Conservation (phyloP, 2,329 filamentous ascomycete genomes). For the Alternaria sp. region DNA sequence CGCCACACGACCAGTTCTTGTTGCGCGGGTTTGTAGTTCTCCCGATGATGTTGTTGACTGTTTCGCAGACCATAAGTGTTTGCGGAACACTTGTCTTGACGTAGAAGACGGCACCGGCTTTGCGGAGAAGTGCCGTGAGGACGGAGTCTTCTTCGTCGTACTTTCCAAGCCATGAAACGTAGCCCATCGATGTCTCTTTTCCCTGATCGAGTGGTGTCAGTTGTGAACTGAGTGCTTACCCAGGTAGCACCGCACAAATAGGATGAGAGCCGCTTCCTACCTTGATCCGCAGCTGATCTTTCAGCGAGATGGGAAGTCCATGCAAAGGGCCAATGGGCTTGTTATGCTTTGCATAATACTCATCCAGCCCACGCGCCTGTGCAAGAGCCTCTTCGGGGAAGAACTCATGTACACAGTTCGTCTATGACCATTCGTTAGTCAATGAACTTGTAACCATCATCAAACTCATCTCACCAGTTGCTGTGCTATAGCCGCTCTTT, state of each 20-base stretch:
- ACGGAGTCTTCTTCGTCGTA: not conserved
- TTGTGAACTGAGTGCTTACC: not conserved
- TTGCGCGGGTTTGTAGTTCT: slow-evolving; percentile 62
- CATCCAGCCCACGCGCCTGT: slow-evolving; percentile 47
- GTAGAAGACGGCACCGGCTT: slow-evolving; percentile 53
- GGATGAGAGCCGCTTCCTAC: not conserved
- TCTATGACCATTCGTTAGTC: not conserved
- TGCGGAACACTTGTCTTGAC: slow-evolving; percentile 63
- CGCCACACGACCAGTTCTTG: slow-evolving; percentile 57
- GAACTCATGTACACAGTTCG: slow-evolving; percentile 48
- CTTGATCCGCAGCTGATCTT: slow-evolving; percentile 53
- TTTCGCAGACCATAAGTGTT: slow-evolving; percentile 61
- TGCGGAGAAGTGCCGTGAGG: not conserved
- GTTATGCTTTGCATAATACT: slow-evolving; percentile 31
- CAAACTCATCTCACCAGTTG: slow-evolving; percentile 54
- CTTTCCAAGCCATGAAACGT: slow-evolving; percentile 54
- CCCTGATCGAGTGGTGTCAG: slow-evolving; percentile 21
- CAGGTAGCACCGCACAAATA: too few species aligned
- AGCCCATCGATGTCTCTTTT: slow-evolving; percentile 58
- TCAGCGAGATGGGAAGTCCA: slow-evolving; percentile 51
- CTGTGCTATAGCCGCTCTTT: slow-evolving; percentile 59
- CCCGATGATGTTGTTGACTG: slow-evolving; percentile 57
- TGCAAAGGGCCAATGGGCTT: slow-evolving; percentile 50
- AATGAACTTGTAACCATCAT: too few species aligned
- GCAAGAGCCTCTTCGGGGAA: slow-evolving; percentile 50